A percentile compares a stretch with the other conserved stretches of the same genome.
These are phyloP conservation scores for Xanthoparmelia taractica DNA, from an alignment of 495 filamentous ascomycete genomes.

Conservation along the genomic window DNA sequence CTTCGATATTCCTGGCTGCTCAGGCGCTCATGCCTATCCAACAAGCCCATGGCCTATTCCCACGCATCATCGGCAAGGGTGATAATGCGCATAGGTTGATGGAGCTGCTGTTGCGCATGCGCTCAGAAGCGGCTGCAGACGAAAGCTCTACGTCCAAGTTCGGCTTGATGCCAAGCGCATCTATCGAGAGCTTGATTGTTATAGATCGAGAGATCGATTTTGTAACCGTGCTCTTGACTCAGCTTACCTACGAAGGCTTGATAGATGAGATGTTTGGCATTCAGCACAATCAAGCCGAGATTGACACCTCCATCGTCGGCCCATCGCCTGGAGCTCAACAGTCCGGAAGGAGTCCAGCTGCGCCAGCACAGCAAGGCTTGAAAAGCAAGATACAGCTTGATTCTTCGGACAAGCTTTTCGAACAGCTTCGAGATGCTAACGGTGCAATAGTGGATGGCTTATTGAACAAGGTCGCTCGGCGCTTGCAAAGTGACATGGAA, in stretches of 20 bases:
- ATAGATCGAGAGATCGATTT: slow-evolving; percentile 94
- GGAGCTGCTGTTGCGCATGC: slow-evolving; percentile 86
- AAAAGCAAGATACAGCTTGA: slow-evolving; percentile 90
- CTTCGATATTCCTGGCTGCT: slow-evolving; percentile 76
- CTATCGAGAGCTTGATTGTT: slow-evolving; percentile 83
- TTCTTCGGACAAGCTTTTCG: slow-evolving; percentile 81
- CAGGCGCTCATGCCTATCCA: slow-evolving; percentile 94
- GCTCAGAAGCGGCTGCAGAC: slow-evolving; percentile 79
- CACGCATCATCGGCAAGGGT: slow-evolving; percentile 91
- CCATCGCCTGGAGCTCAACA: slow-evolving; percentile 51
- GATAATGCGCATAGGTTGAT: slow-evolving; percentile 84
- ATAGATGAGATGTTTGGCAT: slow-evolving; percentile 94
- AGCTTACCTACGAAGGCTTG: slow-evolving; percentile 93
- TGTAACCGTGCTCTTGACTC: slow-evolving; percentile 82
- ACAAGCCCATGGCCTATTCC: slow-evolving; percentile 85
- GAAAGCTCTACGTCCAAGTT: slow-evolving; percentile 53
- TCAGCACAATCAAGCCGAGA: slow-evolving; percentile 76
- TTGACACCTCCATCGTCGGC: slow-evolving; percentile 88
- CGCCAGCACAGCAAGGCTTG: slow-evolving; percentile 51
- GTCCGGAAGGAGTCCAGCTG: slow-evolving; percentile 47
- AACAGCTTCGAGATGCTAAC: slow-evolving; percentile 82
- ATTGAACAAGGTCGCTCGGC: slow-evolving; percentile 82
- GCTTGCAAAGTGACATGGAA: slow-evolving; percentile 82
- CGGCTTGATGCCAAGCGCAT: slow-evolving; percentile 75
- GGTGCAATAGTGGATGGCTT: slow-evolving; percentile 87